phyloP scores from a whole-genome alignment of 768 basidiomycete species.

The Dendrothele bispora region DNA sequence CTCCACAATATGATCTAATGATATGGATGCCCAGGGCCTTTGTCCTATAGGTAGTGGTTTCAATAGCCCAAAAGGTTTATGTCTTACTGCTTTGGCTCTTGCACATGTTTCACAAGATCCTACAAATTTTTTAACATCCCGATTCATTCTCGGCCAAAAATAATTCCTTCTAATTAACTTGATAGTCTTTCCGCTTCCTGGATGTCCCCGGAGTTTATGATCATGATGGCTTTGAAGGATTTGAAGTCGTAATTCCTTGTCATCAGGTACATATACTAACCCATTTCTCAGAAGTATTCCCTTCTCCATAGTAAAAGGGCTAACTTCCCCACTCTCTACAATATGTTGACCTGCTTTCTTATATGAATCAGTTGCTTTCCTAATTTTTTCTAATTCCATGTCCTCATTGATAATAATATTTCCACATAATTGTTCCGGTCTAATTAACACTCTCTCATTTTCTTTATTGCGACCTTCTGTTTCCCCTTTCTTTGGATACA shows the following conservation, averaged over 20 bases:
- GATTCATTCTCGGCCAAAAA: no score
- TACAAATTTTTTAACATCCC: neutral
- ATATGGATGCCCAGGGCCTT: neutral
- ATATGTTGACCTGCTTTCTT: no score
- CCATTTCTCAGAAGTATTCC: neutral
- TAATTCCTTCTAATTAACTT: no score
- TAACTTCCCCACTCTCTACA: no score
- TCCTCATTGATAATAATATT: no score
- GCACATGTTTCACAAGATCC: conserved; percentile 22
- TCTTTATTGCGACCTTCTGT: no score
- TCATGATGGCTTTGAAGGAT: neutral
- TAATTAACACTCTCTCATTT: no score
- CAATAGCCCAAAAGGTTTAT: neutral
- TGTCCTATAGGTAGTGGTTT: neutral
- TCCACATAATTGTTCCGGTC: no score
- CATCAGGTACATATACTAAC: conserved; percentile 1
- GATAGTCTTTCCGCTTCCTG: no score
- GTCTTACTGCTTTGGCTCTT: neutral
- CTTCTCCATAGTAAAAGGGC: neutral
- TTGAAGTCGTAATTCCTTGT: neutral
- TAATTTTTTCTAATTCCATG: neutral
- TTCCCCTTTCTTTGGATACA: no score
- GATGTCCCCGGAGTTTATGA: no score
- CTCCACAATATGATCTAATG: conserved; percentile 5
- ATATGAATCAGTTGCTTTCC: neutral